These are phyloP conservation scores for Kwoniella mangroviensis DNA, from an alignment of 768 basidiomycete genomes.

Conservation along the genomic window DNA sequence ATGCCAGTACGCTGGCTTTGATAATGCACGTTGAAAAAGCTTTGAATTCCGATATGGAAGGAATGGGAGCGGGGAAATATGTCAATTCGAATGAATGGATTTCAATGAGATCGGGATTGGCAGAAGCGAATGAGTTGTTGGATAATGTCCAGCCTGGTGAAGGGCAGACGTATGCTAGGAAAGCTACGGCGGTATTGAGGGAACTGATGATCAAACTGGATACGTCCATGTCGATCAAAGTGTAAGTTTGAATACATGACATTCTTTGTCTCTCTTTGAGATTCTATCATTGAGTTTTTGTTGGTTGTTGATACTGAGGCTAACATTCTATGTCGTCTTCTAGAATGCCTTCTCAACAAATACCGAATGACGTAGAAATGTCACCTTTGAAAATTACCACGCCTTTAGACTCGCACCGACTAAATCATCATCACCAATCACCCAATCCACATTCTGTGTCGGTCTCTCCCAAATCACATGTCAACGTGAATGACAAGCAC, in stretches of 20 bases:
- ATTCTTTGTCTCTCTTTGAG: too few relatives aligned
- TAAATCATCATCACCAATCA: neutral
- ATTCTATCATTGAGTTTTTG: too few relatives aligned
- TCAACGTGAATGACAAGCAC: constrained; percentile 2
- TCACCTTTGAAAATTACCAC: constrained; percentile 7
- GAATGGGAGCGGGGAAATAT: neutral
- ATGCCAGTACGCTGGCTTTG: constrained; percentile 38
- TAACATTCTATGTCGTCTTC: neutral
- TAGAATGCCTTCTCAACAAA: neutral
- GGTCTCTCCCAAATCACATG: constrained; percentile 9
- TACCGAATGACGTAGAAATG: neutral
- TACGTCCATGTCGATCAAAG: constrained; percentile 9
- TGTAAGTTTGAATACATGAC: constrained; percentile 2
- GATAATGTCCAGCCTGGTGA: constrained; percentile 38
- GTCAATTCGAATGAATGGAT: constrained; percentile 15
- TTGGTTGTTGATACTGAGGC: too few relatives aligned
- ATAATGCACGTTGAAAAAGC: constrained; percentile 42
- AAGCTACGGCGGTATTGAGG: constrained; percentile 37
- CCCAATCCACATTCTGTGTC: neutral
- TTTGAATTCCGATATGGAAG: neutral
- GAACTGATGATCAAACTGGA: constrained; percentile 39
- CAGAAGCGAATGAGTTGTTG: constrained; percentile 42
- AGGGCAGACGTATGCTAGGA: constrained; percentile 23
- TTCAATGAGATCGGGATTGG: constrained; percentile 34
- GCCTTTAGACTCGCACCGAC: neutral